Conservation (phyloP, 352 stramenopile species). For the Pythium diclinum region DNA sequence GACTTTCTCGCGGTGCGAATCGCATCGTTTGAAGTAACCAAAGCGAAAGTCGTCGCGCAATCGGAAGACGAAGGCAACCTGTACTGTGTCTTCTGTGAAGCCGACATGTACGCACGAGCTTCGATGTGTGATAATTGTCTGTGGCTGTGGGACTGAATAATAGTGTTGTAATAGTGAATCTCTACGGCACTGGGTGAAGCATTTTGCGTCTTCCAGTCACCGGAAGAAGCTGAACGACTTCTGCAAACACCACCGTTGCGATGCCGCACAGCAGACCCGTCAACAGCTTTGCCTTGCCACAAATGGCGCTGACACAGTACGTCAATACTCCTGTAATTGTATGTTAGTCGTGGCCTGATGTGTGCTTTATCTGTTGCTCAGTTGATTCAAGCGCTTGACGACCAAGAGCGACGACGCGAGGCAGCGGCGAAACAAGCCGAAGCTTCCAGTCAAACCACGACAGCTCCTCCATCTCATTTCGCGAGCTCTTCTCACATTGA, state of each 20-base stretch:
- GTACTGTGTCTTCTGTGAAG: constrained; percentile 40
- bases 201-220: constrained; percentile 40
- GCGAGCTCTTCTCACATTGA: constrained; percentile 12
- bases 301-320: constrained; percentile 29
- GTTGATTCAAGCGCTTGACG: neutral
- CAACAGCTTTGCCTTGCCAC: constrained; percentile 38
- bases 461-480: neutral
- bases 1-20: constrained; percentile 40
- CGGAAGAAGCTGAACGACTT: constrained; percentile 42
- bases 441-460: neutral
- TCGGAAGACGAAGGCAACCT: neutral
- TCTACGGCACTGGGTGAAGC: constrained; percentile 29
- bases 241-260: constrained; percentile 54
- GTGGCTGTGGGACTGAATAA: neutral
- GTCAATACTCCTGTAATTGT: neutral
- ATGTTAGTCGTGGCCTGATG: neutral
- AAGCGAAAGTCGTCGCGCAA: neutral
- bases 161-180: constrained; percentile 7
- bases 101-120: constrained; percentile 17
- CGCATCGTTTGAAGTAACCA: constrained; percentile 23
- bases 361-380: neutral
- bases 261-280: constrained; percentile 37
- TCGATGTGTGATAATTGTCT: neutral
- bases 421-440: neutral
- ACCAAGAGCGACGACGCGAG: neutral